Evolutionary conservation across 306 rosid genomes (phyloP).

Genomic region (Biancaea sappan): DNA sequence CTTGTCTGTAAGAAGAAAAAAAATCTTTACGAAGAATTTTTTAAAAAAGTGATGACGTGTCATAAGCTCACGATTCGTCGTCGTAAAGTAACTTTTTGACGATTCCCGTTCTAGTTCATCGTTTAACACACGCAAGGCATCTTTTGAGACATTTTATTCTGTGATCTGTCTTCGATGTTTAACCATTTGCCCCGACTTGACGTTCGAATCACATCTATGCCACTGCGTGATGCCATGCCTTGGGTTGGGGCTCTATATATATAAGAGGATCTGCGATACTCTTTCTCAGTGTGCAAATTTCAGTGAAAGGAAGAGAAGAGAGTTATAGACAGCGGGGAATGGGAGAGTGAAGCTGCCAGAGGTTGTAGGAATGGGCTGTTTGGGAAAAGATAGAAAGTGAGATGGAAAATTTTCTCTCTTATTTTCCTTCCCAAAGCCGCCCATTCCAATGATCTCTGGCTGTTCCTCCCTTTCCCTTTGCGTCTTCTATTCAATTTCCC

Average conservation of each 20-base stretch:
- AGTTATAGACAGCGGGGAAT: constrained; percentile 41
- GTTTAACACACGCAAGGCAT: not conserved
- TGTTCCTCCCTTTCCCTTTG: constrained; percentile 58
- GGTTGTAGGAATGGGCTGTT: constrained; percentile 58
- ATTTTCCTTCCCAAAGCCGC: constrained; percentile 54
- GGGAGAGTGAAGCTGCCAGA: constrained; percentile 50
- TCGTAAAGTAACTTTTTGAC: not conserved
- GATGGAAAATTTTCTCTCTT: not conserved
- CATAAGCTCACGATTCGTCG: no score
- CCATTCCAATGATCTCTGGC: constrained; percentile 59
- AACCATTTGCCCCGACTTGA: not conserved
- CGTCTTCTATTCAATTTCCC: not conserved
- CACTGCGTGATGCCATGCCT: not conserved
- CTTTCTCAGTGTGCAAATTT: not conserved
- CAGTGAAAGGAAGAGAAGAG: no score
- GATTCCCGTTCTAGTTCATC: not conserved
- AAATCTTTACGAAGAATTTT: no score
- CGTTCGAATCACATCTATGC: not conserved
- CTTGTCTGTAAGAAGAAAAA: no score
- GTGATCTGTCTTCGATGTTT: not conserved
- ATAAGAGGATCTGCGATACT: not conserved
- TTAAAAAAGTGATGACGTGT: no score
- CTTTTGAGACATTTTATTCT: not conserved
- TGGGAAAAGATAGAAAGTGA: constrained; percentile 44
- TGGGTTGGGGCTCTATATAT: not conserved